These are phyloP conservation scores for Neocucurbitaria cava DNA, from an alignment of 2,329 filamentous ascomycete species.

Conservation along the genomic window DNA sequence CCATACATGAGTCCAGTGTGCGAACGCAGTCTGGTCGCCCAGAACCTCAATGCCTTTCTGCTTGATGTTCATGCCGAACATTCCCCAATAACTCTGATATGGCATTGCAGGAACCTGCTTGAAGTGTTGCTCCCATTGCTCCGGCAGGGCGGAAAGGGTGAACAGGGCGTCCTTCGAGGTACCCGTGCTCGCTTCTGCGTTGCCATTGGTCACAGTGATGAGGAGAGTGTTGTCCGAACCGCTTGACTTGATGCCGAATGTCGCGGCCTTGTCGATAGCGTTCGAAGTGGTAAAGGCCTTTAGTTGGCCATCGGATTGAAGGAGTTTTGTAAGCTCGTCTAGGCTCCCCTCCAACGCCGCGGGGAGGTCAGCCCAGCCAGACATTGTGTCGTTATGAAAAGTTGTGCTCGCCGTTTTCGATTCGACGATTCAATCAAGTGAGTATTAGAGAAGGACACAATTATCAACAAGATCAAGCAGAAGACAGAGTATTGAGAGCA, in stretches of 20 bases:
- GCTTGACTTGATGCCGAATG: slow-evolving; percentile 47
- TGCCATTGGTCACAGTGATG: slow-evolving; percentile 42
- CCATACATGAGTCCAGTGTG: slow-evolving; percentile 57
- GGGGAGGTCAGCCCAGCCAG: slow-evolving; percentile 44
- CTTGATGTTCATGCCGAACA: slow-evolving; percentile 58
- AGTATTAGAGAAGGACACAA: neutral
- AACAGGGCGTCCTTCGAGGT: slow-evolving; percentile 46
- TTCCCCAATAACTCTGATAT: slow-evolving; percentile 56
- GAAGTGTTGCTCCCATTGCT: slow-evolving; percentile 58
- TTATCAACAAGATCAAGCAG: neutral
- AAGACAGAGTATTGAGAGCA: neutral
- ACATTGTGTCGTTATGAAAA: slow-evolving; percentile 22
- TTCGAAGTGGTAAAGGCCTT: slow-evolving; percentile 46
- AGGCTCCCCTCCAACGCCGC: slow-evolving; percentile 40
- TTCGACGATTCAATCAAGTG: neutral
- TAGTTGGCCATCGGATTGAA: slow-evolving; percentile 43
- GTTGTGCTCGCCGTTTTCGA: neutral
- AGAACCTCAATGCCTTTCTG: slow-evolving; percentile 57
- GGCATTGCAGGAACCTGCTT: slow-evolving; percentile 52
- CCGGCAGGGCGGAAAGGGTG: slow-evolving; percentile 50
- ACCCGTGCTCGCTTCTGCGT: slow-evolving; percentile 35
- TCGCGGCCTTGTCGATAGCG: slow-evolving; percentile 41
- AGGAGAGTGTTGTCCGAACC: slow-evolving; percentile 44
- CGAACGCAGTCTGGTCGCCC: slow-evolving; percentile 56
- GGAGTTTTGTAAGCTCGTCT: slow-evolving; percentile 40